phyloP scores from a whole-genome alignment of 176 grass and related monocot species.

The Triticum monococcum region DNA sequence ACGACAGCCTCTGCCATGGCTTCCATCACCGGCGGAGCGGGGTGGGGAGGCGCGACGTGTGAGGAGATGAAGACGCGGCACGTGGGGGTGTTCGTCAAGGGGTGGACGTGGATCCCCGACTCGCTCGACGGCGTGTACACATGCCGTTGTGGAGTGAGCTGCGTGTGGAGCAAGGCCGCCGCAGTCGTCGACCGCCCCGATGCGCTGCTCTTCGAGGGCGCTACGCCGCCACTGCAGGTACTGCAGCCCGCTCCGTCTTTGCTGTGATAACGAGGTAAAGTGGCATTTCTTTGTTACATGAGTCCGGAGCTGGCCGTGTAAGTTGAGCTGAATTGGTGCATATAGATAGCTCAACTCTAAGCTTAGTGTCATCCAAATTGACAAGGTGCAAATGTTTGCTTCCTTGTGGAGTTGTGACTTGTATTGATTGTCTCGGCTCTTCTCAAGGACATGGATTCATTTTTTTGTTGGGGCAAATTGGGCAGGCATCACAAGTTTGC shows the following conservation, averaged over 20 bases:
- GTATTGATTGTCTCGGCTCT: neutral
- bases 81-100: conserved; percentile 72
- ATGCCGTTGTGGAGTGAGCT: conserved; percentile 72
- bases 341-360: neutral
- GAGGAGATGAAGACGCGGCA: conserved; percentile 34
- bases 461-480: conserved; percentile 4
- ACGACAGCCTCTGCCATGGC: neutral
- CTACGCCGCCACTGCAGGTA: conserved; percentile 67
- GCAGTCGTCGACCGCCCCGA: conserved; percentile 64
- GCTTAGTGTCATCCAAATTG: neutral
- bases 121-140: conserved; percentile 77
- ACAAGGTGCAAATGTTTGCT: neutral
- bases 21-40: conserved; percentile 29
- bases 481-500: neutral
- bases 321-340: neutral
- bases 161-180: conserved; percentile 79
- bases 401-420: neutral
- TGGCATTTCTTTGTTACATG: neutral
- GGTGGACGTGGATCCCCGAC: conserved; percentile 95
- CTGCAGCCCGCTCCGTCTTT: neutral
- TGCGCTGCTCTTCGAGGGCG: conserved; percentile 73
- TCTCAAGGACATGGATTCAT: neutral
- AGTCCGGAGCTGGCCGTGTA: neutral
- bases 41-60: conserved; percentile 20
- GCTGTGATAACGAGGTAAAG: neutral